A percentile compares a stretch with the other conserved stretches of the same genome.
Evolutionary conservation across 163 green algal species (phyloP).

Genomic region (Scenedesmus sp.): DNA sequence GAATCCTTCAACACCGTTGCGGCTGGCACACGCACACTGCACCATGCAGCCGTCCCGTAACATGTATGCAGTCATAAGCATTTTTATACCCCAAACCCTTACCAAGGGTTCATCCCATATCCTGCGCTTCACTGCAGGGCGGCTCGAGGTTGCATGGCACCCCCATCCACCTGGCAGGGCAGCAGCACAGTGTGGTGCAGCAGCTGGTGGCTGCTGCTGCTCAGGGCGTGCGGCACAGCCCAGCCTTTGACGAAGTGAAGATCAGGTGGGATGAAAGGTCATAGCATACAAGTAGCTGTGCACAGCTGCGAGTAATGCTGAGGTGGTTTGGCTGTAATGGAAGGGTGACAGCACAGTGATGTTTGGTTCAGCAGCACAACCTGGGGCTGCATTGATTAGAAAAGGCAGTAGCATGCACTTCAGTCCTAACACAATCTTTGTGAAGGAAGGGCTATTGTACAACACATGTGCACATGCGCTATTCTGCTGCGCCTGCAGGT

Average conservation of each 20-base stretch:
- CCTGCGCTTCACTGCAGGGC: neutral
- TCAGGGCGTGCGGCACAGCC: neutral
- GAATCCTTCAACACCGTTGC: too few species aligned
- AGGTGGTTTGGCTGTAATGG: too few species aligned
- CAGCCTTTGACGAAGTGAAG: constrained; percentile 6
- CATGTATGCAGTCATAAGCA: too few species aligned
- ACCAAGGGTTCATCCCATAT: neutral
- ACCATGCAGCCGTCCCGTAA: too few species aligned
- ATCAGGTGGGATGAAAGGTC: neutral
- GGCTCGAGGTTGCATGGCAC: neutral
- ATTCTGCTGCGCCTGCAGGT: neutral
- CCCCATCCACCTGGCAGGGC: neutral
- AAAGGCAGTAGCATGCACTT: too few species aligned
- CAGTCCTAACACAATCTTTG: too few species aligned
- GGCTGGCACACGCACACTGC: too few species aligned
- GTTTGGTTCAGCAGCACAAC: too few species aligned
- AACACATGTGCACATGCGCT: neutral
- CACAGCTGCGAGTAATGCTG: too few species aligned
- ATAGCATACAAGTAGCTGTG: neutral
- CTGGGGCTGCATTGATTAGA: too few species aligned
- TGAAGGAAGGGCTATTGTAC: neutral
- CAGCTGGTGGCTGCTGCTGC: neutral
- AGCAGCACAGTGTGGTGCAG: neutral
- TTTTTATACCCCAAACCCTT: too few species aligned
- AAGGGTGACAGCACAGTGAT: too few species aligned